phyloP scores from a whole-genome alignment of 1,139 yeast genomes.

The Candida tetrigidarum region DNA sequence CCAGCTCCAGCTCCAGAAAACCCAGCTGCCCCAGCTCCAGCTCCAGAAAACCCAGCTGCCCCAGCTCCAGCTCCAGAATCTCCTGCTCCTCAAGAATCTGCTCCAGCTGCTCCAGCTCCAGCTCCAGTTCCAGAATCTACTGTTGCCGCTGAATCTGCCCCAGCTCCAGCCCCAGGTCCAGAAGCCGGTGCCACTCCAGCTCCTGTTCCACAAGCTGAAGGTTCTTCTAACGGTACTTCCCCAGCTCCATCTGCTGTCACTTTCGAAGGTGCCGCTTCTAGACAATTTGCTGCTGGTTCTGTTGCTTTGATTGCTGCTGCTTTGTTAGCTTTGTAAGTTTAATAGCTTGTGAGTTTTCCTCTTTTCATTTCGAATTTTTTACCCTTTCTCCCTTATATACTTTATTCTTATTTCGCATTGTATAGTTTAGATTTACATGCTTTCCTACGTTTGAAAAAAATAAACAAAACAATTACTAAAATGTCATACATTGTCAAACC shows the following conservation, averaged over 20 bases:
- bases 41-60: background rate
- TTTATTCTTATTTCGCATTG: background rate
- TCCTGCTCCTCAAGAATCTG: constrained; percentile 1
- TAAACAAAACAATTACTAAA: constrained; percentile 1
- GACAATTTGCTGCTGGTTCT: constrained; percentile 48
- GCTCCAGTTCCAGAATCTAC: constrained; percentile 2
- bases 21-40: constrained; percentile 4
- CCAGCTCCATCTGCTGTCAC: constrained; percentile 39
- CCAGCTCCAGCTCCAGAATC: constrained; percentile 6
- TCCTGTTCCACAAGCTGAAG: constrained; percentile 14
- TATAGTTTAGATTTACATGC: background rate
- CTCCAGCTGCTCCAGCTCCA: constrained; percentile 5
- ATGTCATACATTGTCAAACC: constrained; percentile 1
- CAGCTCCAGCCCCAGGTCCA: background rate
- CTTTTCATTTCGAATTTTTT: background rate
- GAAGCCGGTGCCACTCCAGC: background rate
- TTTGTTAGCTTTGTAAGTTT: constrained; percentile 51
- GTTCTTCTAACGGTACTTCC: constrained; percentile 27
- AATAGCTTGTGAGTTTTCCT: background rate
- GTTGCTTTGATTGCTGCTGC: constrained; percentile 58
- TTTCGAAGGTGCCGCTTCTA: constrained; percentile 42
- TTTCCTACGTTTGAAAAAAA: background rate
- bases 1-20: constrained; percentile 1
- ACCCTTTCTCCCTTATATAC: background rate
- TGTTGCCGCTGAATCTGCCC: background rate